phyloP scores from a whole-genome alignment of 179 eudicot genomes.

The Silene noctiflora region DNA sequence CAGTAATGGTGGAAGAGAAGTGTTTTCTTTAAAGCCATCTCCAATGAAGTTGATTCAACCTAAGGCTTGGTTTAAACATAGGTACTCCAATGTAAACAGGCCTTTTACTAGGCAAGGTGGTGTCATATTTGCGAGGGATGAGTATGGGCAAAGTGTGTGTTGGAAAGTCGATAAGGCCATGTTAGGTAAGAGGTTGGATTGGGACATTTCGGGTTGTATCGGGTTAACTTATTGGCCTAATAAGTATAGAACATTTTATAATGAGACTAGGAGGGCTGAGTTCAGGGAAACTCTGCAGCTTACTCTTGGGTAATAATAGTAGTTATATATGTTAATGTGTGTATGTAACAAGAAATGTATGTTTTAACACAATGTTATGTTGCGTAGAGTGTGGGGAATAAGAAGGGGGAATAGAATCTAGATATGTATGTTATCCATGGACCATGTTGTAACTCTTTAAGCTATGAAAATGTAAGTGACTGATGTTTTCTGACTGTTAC shows the following conservation, averaged over 20 bases:
- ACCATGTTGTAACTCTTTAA: neutral
- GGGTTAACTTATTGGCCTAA: slow-evolving; percentile 95
- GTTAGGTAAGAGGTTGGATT: slow-evolving; percentile 55
- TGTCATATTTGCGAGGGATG: slow-evolving; percentile 71
- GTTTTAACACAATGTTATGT: neutral
- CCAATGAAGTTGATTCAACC: slow-evolving; percentile 50
- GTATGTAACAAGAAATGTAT: neutral
- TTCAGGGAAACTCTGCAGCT: slow-evolving; percentile 60
- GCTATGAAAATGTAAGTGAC: neutral
- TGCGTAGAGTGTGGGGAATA: neutral
- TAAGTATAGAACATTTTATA: slow-evolving; percentile 52
- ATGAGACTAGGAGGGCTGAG: slow-evolving; percentile 73
- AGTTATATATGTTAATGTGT: too few relatives aligned
- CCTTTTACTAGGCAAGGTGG: slow-evolving; percentile 86
- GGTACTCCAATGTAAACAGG: slow-evolving; percentile 58
- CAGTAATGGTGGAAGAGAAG: slow-evolving; percentile 64
- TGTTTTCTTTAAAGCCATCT: slow-evolving; percentile 68
- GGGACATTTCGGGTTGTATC: slow-evolving; percentile 72
- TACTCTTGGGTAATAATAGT: slow-evolving; percentile 23
- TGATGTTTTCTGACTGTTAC: too few relatives aligned
- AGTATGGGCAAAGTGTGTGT: slow-evolving; percentile 63
- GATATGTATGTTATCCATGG: neutral
- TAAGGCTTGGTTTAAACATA: slow-evolving; percentile 73
- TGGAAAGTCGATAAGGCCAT: slow-evolving; percentile 66
- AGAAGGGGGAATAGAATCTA: neutral